phyloP scores from a whole-genome alignment of 306 rosid species.

The Prunus padus region DNA sequence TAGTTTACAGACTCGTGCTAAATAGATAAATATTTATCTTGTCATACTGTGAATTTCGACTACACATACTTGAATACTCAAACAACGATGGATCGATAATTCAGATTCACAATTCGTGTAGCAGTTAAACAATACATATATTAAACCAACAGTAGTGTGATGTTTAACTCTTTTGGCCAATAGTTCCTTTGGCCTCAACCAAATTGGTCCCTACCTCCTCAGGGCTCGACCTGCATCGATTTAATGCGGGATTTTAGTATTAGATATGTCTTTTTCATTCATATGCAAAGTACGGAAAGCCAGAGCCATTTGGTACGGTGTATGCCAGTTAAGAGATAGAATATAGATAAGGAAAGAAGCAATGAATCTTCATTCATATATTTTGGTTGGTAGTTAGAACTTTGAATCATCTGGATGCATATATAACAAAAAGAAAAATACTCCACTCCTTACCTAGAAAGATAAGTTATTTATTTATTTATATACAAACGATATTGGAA shows the following conservation, averaged over 20 bases:
- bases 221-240: conserved; percentile 1
- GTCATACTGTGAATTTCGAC: too few species aligned
- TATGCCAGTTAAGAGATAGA: conserved; percentile 40
- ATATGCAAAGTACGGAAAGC: conserved; percentile 52
- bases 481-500: too few species aligned
- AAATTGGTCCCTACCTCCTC: conserved; percentile 16
- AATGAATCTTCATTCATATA: conserved; percentile 9
- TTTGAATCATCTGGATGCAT: too few species aligned
- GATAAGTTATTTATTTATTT: too few species aligned
- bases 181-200: not conserved
- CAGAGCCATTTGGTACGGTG: conserved; percentile 45
- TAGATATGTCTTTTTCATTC: conserved; percentile 29
- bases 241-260: conserved; percentile 12
- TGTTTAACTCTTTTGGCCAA: not conserved
- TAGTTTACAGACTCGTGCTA: too few species aligned
- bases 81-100: too few species aligned
- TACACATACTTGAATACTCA: too few species aligned
- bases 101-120: too few species aligned
- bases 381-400: not conserved
- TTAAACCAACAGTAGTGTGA: not conserved
- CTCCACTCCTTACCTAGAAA: too few species aligned
- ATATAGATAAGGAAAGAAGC: not conserved
- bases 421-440: too few species aligned
- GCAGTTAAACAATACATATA: too few species aligned
- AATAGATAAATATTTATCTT: too few species aligned